phyloP scores from a whole-genome alignment of 2,329 filamentous ascomycete genomes.

The Fonsecaea multimorphosa region DNA sequence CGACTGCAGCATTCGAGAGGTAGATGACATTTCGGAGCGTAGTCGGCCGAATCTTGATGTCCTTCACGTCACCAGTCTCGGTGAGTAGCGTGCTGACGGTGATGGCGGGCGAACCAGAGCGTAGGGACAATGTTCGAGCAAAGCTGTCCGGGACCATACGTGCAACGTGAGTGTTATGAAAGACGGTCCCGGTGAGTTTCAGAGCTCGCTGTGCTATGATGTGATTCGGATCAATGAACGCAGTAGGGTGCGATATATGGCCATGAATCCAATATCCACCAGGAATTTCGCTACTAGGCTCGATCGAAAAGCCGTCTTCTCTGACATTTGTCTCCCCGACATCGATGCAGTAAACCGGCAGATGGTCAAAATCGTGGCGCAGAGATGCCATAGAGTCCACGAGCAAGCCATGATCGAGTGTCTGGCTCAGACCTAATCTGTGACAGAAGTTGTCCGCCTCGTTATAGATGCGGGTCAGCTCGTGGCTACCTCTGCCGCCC shows the following conservation, averaged over 20 bases:
- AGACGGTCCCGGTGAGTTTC: slow-evolving; percentile 61
- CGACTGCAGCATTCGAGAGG: slow-evolving; percentile 53
- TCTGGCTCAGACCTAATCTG: slow-evolving; percentile 32
- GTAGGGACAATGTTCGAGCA: slow-evolving; percentile 60
- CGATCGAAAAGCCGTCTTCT: slow-evolving; percentile 68
- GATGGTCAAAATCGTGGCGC: slow-evolving; percentile 63
- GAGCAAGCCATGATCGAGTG: slow-evolving; percentile 42
- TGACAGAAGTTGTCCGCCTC: slow-evolving; percentile 43
- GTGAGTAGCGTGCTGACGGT: slow-evolving; percentile 67
- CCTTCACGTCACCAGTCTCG: slow-evolving; percentile 58
- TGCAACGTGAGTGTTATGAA: slow-evolving; percentile 56
- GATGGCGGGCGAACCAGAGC: slow-evolving; percentile 59
- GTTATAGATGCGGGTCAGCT: slow-evolving; percentile 45
- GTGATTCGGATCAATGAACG: slow-evolving; percentile 62
- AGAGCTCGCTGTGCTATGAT: slow-evolving; percentile 61
- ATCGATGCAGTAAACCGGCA: slow-evolving; percentile 67
- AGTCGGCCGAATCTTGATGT: slow-evolving; percentile 61
- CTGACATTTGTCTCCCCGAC: slow-evolving; percentile 61
- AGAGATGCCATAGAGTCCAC: slow-evolving; percentile 62
- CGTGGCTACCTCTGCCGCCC: slow-evolving; percentile 20
- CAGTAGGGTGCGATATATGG: slow-evolving; percentile 69
- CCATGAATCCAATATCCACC: slow-evolving; percentile 64
- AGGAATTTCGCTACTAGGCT: slow-evolving; percentile 47
- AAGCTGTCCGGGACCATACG: slow-evolving; percentile 62
- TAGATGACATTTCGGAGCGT: slow-evolving; percentile 61